Base-by-base conservation (phyloP, 306 rosid species). In the Ziziphus jujuba region DNA sequence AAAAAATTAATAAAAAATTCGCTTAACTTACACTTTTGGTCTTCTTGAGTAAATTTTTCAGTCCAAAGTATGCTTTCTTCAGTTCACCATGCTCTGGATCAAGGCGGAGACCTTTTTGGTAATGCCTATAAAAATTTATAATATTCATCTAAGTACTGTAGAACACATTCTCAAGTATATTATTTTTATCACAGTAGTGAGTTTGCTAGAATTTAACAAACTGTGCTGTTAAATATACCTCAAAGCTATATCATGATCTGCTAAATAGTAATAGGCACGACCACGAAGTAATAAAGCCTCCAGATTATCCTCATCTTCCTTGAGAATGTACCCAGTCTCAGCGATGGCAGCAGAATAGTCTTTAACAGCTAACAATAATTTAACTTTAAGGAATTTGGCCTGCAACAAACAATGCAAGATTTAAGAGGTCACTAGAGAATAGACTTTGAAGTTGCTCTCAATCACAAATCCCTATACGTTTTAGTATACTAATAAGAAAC, bases 1-100 rank as follows among this genome's bases (percentile, higher is more conserved):
- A 25, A 49, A 59, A 61, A 44, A 6, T 53, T n/a, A 53, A 59
- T 52, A 16, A 9, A 63, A 63, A 24, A 44, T 59, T 36, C 20
- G 54, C 21, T 33, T 49, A 69, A 76, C 90, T 88, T 84, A 90
- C 99, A 72, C 87, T 82, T 83, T 85, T 90, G 36, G 89, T 85
- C 84, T 90, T 95, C 84, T 95, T 95, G 23, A 95, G 95, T 65
- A 95, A 84, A 75, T 85, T 90, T 76, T 95, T 95, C 83, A 95
- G 71, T 74, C 96, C 95, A 77, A 95, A 95, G 83, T 95, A 95
- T 24, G 95, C 92, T 69, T 88, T 95, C 85, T 95, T 95, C 74
- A 95, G 87, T 63, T 90, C 96, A 61, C 82, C 65, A 47, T 95
- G 95, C 80, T 95, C 99, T 55, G 99, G 99, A 75, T 95, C 99